Conservation (phyloP, 768 basidiomycete genomes). For the Lactifluus volemus region DNA sequence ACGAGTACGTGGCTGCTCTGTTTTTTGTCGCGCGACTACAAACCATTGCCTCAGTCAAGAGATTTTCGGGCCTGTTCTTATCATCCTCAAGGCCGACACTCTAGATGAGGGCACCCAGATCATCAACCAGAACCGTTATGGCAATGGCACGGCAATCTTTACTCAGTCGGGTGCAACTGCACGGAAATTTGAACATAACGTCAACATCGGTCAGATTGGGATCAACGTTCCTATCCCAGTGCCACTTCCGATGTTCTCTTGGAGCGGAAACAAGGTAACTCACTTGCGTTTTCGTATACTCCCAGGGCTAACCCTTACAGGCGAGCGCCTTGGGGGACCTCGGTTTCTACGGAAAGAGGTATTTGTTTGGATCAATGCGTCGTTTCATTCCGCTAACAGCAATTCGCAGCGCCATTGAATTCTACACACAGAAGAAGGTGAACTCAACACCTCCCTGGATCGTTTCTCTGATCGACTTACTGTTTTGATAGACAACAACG, state of each 20-base stretch:
- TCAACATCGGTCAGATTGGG: constrained; percentile 90
- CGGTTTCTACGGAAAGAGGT: constrained; percentile 88
- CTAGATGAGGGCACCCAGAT: constrained; percentile 86
- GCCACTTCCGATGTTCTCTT: constrained; percentile 89
- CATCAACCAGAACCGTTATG: constrained; percentile 85
- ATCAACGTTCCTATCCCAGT: constrained; percentile 93
- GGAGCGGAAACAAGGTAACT: constrained; percentile 84
- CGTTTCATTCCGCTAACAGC: constrained; percentile 7
- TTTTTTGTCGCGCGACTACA: not conserved
- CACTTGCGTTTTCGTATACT: not conserved
- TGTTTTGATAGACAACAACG: constrained; percentile 63
- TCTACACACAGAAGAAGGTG: constrained; percentile 94
- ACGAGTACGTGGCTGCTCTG: constrained; percentile 47
- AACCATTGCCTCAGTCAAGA: constrained; percentile 55
- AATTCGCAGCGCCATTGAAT: constrained; percentile 67
- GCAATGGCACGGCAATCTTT: constrained; percentile 93
- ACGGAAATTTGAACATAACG: constrained; percentile 79
- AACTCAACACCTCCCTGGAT: not conserved
- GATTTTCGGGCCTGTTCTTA: constrained; percentile 89
- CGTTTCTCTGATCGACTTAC: not conserved
- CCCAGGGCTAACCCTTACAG: constrained; percentile 24
- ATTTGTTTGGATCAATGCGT: constrained; percentile 16
- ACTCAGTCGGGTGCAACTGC: constrained; percentile 95
- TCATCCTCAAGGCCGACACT: constrained; percentile 68
- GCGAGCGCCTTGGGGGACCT: constrained; percentile 78